These are phyloP conservation scores for Myriosclerotinia curreyana DNA, from an alignment of 2,329 filamentous ascomycete genomes.

Conservation along the genomic window DNA sequence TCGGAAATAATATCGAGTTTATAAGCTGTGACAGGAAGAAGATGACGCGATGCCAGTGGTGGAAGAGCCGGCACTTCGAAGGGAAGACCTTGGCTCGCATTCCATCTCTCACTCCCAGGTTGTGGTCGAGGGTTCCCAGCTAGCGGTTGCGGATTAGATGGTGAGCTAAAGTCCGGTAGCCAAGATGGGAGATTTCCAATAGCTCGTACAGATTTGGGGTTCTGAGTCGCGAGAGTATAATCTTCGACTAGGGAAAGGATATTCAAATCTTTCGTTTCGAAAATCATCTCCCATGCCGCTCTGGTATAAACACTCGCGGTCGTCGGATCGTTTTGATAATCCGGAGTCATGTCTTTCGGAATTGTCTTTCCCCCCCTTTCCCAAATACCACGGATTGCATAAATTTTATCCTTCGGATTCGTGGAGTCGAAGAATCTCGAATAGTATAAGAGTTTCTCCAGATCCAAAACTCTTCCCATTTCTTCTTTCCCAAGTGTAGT, in stretches of 20 bases:
- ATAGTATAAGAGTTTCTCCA: conserved; percentile 25
- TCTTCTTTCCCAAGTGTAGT: background rate
- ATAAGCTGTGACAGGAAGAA: conserved; percentile 13
- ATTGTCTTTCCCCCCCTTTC: conserved; percentile 16
- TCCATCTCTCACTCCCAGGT: conserved; percentile 18
- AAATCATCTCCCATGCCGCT: conserved; percentile 19
- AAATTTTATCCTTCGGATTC: conserved; percentile 23
- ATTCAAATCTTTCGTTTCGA: conserved; percentile 25
- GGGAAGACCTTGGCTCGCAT: conserved; percentile 18
- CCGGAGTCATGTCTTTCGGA: conserved; percentile 6
- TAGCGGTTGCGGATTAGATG: conserved; percentile 20
- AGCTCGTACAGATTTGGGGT: conserved; percentile 2
- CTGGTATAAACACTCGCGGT: conserved; percentile 22
- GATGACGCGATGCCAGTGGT: background rate
- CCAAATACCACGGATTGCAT: conserved; percentile 25
- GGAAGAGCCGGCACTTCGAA: conserved; percentile 15
- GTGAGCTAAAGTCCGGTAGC: conserved; percentile 26
- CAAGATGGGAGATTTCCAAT: conserved; percentile 24
- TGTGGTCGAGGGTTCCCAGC: conserved; percentile 23
- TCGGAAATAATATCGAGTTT: conserved; percentile 11
- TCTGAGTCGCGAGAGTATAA: background rate
- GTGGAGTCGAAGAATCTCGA: conserved; percentile 24
- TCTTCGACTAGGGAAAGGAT: conserved; percentile 28
- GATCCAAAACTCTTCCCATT: conserved; percentile 1
- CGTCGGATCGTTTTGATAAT: conserved; percentile 7